These are phyloP conservation scores for Microcyclospora pomicola DNA, from an alignment of 2,329 filamentous ascomycete genomes.

Conservation along the genomic window DNA sequence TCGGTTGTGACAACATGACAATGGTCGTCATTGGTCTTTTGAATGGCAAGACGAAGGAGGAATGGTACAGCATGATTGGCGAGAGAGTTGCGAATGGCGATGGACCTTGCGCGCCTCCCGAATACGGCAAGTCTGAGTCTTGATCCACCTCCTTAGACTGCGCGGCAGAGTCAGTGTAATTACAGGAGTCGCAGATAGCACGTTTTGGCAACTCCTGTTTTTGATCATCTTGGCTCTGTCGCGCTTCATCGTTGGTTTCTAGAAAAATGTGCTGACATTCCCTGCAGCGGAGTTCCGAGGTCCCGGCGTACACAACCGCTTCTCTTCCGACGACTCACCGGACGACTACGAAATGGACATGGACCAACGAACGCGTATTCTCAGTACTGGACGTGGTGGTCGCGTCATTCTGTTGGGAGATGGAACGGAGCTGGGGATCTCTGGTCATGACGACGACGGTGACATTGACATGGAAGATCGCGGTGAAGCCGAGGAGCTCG, in stretches of 20 bases:
- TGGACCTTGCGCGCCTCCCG: constrained; percentile 92
- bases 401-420: constrained; percentile 91
- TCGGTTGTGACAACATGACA: constrained; percentile 99
- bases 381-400: constrained; percentile 55
- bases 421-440: constrained; percentile 81
- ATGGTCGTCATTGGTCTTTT: constrained; percentile 86
- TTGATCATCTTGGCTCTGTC: not conserved
- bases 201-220: not conserved
- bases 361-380: constrained; percentile 51
- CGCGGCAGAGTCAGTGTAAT: too few relatives aligned
- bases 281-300: constrained; percentile 36
- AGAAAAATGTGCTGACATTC: not conserved
- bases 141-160: constrained; percentile 3
- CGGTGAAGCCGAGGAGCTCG: constrained; percentile 45
- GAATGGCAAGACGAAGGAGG: constrained; percentile 81
- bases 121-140: constrained; percentile 77
- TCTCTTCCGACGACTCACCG: constrained; percentile 30
- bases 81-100: constrained; percentile 91
- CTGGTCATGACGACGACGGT: constrained; percentile 38
- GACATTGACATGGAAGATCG: constrained; percentile 92
- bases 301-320: constrained; percentile 36
- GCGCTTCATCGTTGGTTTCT: not conserved
- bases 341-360: constrained; percentile 60
- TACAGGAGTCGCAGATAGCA: not conserved
- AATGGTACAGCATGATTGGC: constrained; percentile 95